phyloP scores from a whole-genome alignment of 1,284 basidiomycete species.

The Somion occarium region DNA sequence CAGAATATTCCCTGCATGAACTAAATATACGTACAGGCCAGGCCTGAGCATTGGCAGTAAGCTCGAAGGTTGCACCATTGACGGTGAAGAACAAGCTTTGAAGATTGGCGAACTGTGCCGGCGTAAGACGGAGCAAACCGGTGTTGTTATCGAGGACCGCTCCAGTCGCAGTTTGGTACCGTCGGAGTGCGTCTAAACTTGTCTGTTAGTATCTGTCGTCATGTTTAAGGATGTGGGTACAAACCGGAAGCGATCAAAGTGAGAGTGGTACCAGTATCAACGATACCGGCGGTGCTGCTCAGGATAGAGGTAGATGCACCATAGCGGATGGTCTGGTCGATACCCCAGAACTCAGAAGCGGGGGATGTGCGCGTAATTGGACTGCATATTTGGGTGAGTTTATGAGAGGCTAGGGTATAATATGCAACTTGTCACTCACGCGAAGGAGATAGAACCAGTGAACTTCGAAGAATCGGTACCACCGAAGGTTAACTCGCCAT shows the following conservation, averaged over 20 bases:
- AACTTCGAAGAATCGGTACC: slow-evolving; percentile 44
- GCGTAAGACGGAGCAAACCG: slow-evolving; percentile 23
- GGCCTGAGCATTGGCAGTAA: slow-evolving; percentile 53
- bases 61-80: slow-evolving; percentile 30
- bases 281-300: slow-evolving; percentile 21
- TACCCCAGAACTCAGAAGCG: slow-evolving; percentile 29
- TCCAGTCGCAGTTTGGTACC: slow-evolving; percentile 23
- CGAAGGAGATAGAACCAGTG: slow-evolving; percentile 39
- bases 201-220: background rate
- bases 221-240: slow-evolving; percentile 1
- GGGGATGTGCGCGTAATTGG: slow-evolving; percentile 26
- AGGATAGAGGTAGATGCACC: slow-evolving; percentile 23
- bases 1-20: too few relatives aligned
- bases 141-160: slow-evolving; percentile 20
- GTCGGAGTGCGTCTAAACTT: slow-evolving; percentile 20
- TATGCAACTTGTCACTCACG: slow-evolving; percentile 14
- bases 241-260: slow-evolving; percentile 32
- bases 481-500: slow-evolving; percentile 37
- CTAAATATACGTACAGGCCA: slow-evolving; percentile 41
- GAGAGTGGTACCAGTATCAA: slow-evolving; percentile 31
- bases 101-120: slow-evolving; percentile 21
- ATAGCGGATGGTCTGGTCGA: slow-evolving; percentile 23
- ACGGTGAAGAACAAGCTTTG: slow-evolving; percentile 28
- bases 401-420: background rate
- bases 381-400: slow-evolving; percentile 10